Base-by-base conservation (phyloP, 306 rosid genomes). In the Pterocarpus santalinus region DNA sequence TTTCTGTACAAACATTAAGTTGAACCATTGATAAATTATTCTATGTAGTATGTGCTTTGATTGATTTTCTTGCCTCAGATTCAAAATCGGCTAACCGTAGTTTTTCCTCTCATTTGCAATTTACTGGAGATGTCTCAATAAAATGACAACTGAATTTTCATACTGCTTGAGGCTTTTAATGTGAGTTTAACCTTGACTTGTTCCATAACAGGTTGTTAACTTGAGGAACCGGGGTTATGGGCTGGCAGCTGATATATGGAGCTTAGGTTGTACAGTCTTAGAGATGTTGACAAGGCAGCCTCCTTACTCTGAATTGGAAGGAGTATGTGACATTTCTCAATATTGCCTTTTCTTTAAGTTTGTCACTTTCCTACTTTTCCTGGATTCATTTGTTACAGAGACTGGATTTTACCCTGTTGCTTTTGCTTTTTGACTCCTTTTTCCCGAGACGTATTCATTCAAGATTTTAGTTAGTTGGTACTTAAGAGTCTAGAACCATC, bases 201-300 rank as follows among this genome's bases (percentile, higher is more conserved):
- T 79, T 66, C 14, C n/a, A 69, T 67, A 36, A 41, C 52, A 89
- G 92, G 92, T 89, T 82, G 90, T 89, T 56, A 89, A 89, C 84
- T 77, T 82, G 74, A 82, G 14, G 65, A 73, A 67, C 76, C 61
- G 49, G 34, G 87, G 90, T 43, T 89, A 89, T n/a, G 92, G 92
- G 71, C 86, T 82, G 61, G 81, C 87, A 51, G 92, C 92, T n/a
- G 92, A 89, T 80, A 86, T 89, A 76, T 89, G 92, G 92, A 89
- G 92, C 84, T 79, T 89, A 79, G 92, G 92, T 30, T 89, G 92
- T 77, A 89, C 90, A 8, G 90, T 89, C 78, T 80, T 89, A 69
- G 92, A 89, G 79, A 86, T 89, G 92, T 73, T 89, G 80, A 80
- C 84, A 2, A 64, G 84, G 56, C 73, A 65, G 65, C 88, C 88